A percentile compares a stretch with the other conserved stretches of the same genome.
phyloP scores from a whole-genome alignment of 192 early-diverging fungal genomes.

The Coemansia sp. region DNA sequence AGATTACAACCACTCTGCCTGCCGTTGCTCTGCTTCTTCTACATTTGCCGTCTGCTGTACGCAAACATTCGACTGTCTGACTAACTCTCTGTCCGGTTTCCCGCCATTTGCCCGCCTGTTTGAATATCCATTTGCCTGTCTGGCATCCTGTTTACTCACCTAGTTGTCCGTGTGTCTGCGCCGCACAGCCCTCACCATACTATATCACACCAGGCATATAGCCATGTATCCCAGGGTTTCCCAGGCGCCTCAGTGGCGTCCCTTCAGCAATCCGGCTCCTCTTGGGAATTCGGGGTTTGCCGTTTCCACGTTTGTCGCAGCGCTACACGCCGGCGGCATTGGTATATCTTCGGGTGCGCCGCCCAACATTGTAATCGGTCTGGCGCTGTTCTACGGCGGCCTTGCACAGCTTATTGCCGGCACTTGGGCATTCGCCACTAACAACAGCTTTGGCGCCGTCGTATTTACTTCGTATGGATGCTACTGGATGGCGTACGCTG shows the following conservation, averaged over 20 bases:
- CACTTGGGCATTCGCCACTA: slow-evolving; percentile 36
- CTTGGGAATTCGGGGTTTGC: slow-evolving; percentile 48
- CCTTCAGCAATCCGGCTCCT: slow-evolving; percentile 29
- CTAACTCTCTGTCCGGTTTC: too few species aligned
- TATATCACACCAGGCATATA: too few species aligned
- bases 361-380: slow-evolving; percentile 32
- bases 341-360: slow-evolving; percentile 32
- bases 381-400: slow-evolving; percentile 45
- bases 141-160: not conserved
- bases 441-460: slow-evolving; percentile 33
- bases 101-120: too few species aligned
- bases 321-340: slow-evolving; percentile 37
- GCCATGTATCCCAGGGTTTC: not conserved
- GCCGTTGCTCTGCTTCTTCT: too few species aligned
- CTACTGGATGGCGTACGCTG: slow-evolving; percentile 58
- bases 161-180: not conserved
- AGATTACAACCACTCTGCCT: too few species aligned
- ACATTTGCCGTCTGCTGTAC: too few species aligned
- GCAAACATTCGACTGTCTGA: too few species aligned
- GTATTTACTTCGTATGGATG: slow-evolving; percentile 49
- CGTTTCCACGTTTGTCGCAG: slow-evolving; percentile 29
- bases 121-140: too few species aligned
- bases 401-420: slow-evolving; percentile 36
- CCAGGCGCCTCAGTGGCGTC: not conserved
- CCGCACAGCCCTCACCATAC: too few species aligned